Evolutionary conservation across 768 basidiomycete genomes (phyloP).

Genomic region (Lentinula boryana): DNA sequence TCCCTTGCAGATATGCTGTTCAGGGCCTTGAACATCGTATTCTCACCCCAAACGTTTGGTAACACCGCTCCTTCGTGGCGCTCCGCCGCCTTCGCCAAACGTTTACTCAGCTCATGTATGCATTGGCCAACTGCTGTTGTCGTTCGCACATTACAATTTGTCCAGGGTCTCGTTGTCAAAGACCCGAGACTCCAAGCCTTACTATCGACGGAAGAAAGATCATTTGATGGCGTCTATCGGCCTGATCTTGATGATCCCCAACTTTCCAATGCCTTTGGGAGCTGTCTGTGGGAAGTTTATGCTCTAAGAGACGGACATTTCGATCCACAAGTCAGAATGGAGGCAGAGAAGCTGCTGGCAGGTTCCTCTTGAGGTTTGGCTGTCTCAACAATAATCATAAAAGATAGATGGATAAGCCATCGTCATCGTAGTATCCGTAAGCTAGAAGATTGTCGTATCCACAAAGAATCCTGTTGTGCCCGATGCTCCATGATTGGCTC

Average conservation of each 20-base stretch:
- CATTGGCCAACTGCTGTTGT: constrained; percentile 72
- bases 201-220: constrained; percentile 82
- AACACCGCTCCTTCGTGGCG: constrained; percentile 60
- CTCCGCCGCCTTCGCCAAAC: constrained; percentile 89
- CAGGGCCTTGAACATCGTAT: constrained; percentile 74
- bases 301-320: constrained; percentile 54
- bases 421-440: too few species aligned
- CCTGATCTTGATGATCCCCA: constrained; percentile 88
- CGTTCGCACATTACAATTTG: constrained; percentile 68
- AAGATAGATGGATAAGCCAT: too few species aligned
- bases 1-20: constrained; percentile 71
- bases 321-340: constrained; percentile 63
- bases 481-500: too few species aligned
- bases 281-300: constrained; percentile 82
- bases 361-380: not conserved
- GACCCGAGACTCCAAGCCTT: constrained; percentile 81
- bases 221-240: constrained; percentile 78
- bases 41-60: constrained; percentile 64
- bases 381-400: too few species aligned
- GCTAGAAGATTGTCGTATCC: too few species aligned
- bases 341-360: constrained; percentile 49
- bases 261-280: constrained; percentile 73
- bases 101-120: constrained; percentile 75
- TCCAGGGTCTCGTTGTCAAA: constrained; percentile 62
- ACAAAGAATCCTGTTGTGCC: too few species aligned